Percentiles rank a stretch among this genome's conserved stretches.
Evolutionary conservation across 1,139 yeast species (phyloP).

Genomic region (Hemisphaericaspora subhashii): DNA sequence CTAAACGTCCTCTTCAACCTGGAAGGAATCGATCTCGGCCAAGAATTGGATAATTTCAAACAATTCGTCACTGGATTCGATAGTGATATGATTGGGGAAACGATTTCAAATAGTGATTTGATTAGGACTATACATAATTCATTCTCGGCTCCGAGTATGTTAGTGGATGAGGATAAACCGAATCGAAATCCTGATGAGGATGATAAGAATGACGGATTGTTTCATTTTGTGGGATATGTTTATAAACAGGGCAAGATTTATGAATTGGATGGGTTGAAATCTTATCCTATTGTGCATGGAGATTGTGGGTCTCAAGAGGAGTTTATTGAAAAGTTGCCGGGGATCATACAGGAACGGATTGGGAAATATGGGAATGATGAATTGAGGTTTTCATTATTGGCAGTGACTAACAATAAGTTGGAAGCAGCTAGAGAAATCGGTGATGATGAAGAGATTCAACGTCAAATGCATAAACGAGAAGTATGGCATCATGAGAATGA

Average conservation of each 20-base stretch:
- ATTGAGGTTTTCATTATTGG: constrained; percentile 60
- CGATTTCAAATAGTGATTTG: constrained; percentile 60
- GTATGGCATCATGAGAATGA: constrained; percentile 42
- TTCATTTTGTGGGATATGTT: constrained; percentile 62
- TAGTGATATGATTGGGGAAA: constrained; percentile 60
- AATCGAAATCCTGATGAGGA: constrained; percentile 29
- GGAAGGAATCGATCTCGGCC: constrained; percentile 47
- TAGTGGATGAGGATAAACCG: constrained; percentile 44
- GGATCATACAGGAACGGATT: constrained; percentile 48
- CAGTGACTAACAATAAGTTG: constrained; percentile 54
- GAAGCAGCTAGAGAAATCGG: constrained; percentile 34
- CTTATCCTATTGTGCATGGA: constrained; percentile 58
- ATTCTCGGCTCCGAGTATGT: constrained; percentile 54
- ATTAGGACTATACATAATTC: constrained; percentile 64
- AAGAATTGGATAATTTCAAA: constrained; percentile 48
- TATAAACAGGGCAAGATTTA: constrained; percentile 50
- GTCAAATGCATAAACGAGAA: constrained; percentile 37
- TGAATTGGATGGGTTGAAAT: constrained; percentile 67
- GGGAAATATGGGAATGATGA: constrained; percentile 48
- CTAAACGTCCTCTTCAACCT: constrained; percentile 52
- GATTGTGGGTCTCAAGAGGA: constrained; percentile 39
- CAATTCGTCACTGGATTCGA: constrained; percentile 57
- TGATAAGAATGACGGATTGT: constrained; percentile 54
- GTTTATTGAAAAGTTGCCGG: constrained; percentile 44
- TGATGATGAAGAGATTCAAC: constrained; percentile 30